Evolutionary conservation across 2,329 filamentous ascomycete genomes (phyloP).

Genomic region (Neocatenulostroma microsporum): DNA sequence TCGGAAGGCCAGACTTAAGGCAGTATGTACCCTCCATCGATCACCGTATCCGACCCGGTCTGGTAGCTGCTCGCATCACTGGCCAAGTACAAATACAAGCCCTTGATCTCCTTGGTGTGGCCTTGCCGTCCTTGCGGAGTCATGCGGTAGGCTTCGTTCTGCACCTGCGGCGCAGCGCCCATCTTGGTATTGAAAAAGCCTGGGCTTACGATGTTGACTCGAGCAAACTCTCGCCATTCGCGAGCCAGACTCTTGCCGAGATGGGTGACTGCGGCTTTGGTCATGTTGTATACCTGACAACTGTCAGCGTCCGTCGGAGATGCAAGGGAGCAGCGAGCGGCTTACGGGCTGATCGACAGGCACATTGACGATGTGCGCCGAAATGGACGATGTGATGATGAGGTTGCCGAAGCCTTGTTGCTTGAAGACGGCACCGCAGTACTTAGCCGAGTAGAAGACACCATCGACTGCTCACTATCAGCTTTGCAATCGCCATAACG

Average conservation of each 20-base stretch:
- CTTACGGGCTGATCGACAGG: conserved; percentile 47
- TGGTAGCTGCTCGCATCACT: conserved; percentile 27
- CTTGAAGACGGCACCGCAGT: conserved; percentile 36
- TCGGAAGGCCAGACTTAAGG: no score
- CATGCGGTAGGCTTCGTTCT: conserved; percentile 46
- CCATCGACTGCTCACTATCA: conserved; percentile 25
- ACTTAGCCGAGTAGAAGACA: conserved; percentile 38
- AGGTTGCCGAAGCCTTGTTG: conserved; percentile 41
- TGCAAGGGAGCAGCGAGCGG: background rate
- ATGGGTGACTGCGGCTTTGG: conserved; percentile 50
- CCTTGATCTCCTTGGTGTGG: conserved; percentile 29
- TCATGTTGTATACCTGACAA: conserved; percentile 46
- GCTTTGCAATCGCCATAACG: background rate
- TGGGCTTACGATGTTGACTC: conserved; percentile 45
- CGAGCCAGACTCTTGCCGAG: conserved; percentile 49
- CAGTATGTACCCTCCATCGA: conserved; percentile 30
- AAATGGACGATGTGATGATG: conserved; percentile 38
- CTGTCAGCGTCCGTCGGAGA: background rate
- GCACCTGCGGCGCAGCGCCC: conserved; percentile 37
- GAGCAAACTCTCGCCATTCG: conserved; percentile 50
- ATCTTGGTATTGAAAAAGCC: conserved; percentile 52
- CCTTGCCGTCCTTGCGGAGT: conserved; percentile 38
- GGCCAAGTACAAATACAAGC: conserved; percentile 27
- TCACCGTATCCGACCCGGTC: conserved; percentile 27
- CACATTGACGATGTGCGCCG: conserved; percentile 30